Evolutionary conservation across 108 stramenopile species (phyloP).

Genomic region (Aurantiochytrium sp.): DNA sequence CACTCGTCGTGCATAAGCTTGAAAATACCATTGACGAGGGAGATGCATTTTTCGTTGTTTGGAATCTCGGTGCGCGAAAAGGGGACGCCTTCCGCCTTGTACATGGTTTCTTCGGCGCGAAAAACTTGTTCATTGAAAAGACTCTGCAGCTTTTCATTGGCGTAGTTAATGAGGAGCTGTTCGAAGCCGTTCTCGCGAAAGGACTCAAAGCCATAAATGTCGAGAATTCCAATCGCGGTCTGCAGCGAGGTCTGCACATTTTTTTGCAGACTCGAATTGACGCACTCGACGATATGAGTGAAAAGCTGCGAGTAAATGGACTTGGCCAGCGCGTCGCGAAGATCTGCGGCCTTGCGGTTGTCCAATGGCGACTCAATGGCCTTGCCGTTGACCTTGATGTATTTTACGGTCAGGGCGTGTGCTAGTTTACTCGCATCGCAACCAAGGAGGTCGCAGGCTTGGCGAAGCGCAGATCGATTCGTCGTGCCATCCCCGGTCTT

Average conservation of each 20-base stretch:
- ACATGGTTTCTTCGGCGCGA: slow-evolving; percentile 52
- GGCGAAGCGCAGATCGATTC: slow-evolving; percentile 43
- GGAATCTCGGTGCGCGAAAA: slow-evolving; percentile 71
- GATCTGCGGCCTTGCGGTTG: slow-evolving; percentile 68
- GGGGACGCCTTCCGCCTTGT: slow-evolving; percentile 44
- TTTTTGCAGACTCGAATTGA: slow-evolving; percentile 67
- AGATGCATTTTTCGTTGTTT: slow-evolving; percentile 94
- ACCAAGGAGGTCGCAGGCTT: slow-evolving; percentile 55
- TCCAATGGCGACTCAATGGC: slow-evolving; percentile 65
- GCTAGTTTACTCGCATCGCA: slow-evolving; percentile 64
- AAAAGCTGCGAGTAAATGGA: slow-evolving; percentile 82
- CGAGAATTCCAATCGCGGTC: slow-evolving; percentile 36
- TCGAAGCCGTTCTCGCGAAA: slow-evolving; percentile 49
- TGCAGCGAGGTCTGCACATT: not conserved
- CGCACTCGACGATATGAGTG: slow-evolving; percentile 71
- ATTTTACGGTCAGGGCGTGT: slow-evolving; percentile 65
- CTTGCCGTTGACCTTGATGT: slow-evolving; percentile 53
- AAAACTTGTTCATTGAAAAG: slow-evolving; percentile 53
- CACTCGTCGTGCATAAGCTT: slow-evolving; percentile 69
- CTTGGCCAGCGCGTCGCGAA: slow-evolving; percentile 87
- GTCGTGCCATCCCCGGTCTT: not conserved
- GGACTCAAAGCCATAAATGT: slow-evolving; percentile 62
- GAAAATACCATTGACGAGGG: slow-evolving; percentile 78
- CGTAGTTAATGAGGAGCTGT: slow-evolving; percentile 47
- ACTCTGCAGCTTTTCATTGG: slow-evolving; percentile 60